Evolutionary conservation across 2,329 filamentous ascomycete species (phyloP).

Genomic region (Penicillium sp.): DNA sequence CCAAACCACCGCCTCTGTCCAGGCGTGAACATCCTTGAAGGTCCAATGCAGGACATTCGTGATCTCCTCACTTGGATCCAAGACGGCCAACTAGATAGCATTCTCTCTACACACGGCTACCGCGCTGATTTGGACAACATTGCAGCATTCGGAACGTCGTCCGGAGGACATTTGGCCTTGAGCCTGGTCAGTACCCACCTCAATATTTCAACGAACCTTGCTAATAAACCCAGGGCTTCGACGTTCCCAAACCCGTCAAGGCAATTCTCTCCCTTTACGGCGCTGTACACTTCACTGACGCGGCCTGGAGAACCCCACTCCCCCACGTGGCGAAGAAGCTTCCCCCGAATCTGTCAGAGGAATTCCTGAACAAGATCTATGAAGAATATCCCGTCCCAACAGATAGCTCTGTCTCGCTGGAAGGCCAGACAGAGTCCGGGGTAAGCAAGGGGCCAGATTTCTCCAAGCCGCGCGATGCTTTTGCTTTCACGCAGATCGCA

Average conservation of each 20-base stretch:
- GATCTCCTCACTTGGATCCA: constrained; percentile 49
- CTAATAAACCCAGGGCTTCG: constrained; percentile 35
- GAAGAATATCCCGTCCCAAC: constrained; percentile 40
- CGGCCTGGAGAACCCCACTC: constrained; percentile 40
- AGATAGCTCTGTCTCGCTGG: constrained; percentile 43
- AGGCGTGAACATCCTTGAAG: constrained; percentile 48
- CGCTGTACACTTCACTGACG: constrained; percentile 41
- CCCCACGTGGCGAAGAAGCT: constrained; percentile 32
- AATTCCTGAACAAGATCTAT: constrained; percentile 41
- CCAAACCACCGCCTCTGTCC: constrained; percentile 46
- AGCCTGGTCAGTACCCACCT: constrained; percentile 31
- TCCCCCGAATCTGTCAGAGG: constrained; percentile 22
- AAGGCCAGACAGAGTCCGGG: constrained; percentile 36
- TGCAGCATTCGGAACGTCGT: constrained; percentile 52
- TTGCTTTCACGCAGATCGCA: constrained; percentile 46
- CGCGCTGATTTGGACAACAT: constrained; percentile 35
- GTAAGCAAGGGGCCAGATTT: constrained; percentile 37
- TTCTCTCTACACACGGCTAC: constrained; percentile 20
- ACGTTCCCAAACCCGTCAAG: constrained; percentile 34
- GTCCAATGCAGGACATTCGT: constrained; percentile 49
- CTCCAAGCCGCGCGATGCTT: constrained; percentile 40
- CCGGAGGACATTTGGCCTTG: constrained; percentile 51
- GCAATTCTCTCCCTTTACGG: constrained; percentile 48
- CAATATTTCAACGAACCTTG: too few species aligned
- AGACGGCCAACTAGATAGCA: constrained; percentile 33